Evolutionary conservation across 345 rosid species (phyloP).

Genomic region (Noccaea bulbosa): DNA sequence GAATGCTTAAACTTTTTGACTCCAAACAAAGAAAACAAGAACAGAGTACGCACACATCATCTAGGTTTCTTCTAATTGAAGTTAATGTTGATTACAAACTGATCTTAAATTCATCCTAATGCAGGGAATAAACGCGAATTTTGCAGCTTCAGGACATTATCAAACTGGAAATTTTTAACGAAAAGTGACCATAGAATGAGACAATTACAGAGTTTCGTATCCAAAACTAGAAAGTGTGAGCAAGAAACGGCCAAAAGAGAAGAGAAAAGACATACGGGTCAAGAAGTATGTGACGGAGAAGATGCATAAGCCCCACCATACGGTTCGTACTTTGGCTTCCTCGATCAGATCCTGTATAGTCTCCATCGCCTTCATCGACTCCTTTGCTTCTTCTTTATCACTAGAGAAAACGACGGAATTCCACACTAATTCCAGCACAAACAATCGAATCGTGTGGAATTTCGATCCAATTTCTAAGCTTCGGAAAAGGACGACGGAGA

Average conservation of each 20-base stretch:
- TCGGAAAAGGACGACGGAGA: background rate
- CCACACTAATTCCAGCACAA: background rate
- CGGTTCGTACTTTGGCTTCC: conserved; percentile 83
- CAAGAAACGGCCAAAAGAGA: background rate
- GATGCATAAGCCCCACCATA: conserved; percentile 84
- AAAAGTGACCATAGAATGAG: background rate
- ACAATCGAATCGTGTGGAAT: conserved; percentile 12
- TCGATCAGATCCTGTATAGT: conserved; percentile 94
- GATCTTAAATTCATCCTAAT: background rate
- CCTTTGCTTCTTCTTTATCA: background rate
- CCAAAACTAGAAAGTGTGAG: background rate
- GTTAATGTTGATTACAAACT: background rate
- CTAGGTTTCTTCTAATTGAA: conserved; percentile 15
- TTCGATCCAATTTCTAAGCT: conserved; percentile 25
- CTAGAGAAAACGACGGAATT: background rate
- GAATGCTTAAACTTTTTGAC: background rate
- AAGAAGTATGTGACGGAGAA: conserved; percentile 80
- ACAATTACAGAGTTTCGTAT: background rate
- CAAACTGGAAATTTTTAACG: background rate
- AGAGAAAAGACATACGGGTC: conserved; percentile 64
- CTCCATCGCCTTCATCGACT: conserved; percentile 74
- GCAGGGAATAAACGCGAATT: background rate
- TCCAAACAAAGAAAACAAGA: conserved; percentile 10
- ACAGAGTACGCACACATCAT: conserved; percentile 17
- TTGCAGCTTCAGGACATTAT: conserved; percentile 4